phyloP scores from a whole-genome alignment of 2,329 filamentous ascomycete genomes.

The Xylaria sp. region DNA sequence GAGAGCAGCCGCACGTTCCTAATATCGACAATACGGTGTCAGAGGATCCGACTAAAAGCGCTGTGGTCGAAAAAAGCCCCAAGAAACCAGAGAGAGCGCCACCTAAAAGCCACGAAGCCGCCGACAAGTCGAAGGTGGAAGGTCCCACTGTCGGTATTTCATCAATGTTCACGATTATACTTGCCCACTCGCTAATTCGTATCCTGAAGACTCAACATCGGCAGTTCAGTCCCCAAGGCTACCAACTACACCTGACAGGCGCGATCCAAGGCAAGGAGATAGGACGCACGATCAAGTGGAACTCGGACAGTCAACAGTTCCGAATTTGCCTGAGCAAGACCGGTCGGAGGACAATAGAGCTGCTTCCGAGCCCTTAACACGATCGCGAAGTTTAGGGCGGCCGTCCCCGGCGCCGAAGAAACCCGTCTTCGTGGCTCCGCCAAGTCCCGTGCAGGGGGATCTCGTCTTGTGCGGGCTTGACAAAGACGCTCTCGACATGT shows the following conservation, averaged over 20 bases:
- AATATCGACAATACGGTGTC: neutral
- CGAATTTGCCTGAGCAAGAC: constrained; percentile 32
- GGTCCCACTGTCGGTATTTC: constrained; percentile 35
- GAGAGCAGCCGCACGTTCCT: neutral
- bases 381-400: neutral
- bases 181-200: constrained; percentile 15
- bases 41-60: neutral
- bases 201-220: constrained; percentile 8
- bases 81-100: neutral
- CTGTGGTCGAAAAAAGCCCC: neutral
- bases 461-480: neutral
- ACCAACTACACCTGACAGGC: constrained; percentile 37
- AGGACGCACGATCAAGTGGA: constrained; percentile 36
- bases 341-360: neutral
- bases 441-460: neutral
- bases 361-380: neutral
- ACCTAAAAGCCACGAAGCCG: neutral
- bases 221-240: constrained; percentile 28
- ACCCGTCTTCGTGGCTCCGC: neutral
- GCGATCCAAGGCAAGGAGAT: constrained; percentile 23
- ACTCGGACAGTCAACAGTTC: constrained; percentile 29
- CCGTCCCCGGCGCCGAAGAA: neutral
- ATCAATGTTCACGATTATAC: constrained; percentile 22
- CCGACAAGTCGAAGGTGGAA: neutral
- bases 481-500: neutral